Conservation (phyloP, 768 basidiomycete genomes). For the Kwoniella newhampshirensis region DNA sequence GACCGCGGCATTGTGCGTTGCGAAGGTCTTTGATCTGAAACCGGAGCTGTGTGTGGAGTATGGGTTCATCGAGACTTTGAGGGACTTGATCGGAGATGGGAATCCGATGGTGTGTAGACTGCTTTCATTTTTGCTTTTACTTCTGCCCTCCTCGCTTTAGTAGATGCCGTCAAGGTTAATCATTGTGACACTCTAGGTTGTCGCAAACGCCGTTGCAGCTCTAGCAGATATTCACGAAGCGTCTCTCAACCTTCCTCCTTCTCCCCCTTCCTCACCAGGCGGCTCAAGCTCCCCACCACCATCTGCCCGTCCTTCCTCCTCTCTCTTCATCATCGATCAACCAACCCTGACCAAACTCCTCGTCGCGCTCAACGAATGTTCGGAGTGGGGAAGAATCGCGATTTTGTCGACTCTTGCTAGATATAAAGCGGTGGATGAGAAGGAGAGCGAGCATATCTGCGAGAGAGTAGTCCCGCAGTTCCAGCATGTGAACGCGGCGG, state of each 20-base stretch:
- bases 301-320: constrained; percentile 54
- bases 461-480: constrained; percentile 98
- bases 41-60: constrained; percentile 92
- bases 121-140: neutral
- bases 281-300: constrained; percentile 33
- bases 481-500: constrained; percentile 93
- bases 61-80: constrained; percentile 82
- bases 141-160: neutral
- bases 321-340: constrained; percentile 78
- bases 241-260: constrained; percentile 52
- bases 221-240: constrained; percentile 82
- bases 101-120: constrained; percentile 82
- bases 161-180: too few relatives aligned
- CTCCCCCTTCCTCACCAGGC: constrained; percentile 27
- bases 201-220: constrained; percentile 92
- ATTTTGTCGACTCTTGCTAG: constrained; percentile 81
- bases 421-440: constrained; percentile 79
- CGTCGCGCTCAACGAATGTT: constrained; percentile 94
- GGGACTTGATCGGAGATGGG: constrained; percentile 90
- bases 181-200: constrained; percentile 69
- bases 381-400: constrained; percentile 97
- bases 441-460: constrained; percentile 97
- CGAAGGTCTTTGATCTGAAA: constrained; percentile 95
- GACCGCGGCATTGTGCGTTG: constrained; percentile 94
- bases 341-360: constrained; percentile 81